Evolutionary conservation across 805 yeast genomes (phyloP).

Genomic region (Suhomyces tanzawaensis): DNA sequence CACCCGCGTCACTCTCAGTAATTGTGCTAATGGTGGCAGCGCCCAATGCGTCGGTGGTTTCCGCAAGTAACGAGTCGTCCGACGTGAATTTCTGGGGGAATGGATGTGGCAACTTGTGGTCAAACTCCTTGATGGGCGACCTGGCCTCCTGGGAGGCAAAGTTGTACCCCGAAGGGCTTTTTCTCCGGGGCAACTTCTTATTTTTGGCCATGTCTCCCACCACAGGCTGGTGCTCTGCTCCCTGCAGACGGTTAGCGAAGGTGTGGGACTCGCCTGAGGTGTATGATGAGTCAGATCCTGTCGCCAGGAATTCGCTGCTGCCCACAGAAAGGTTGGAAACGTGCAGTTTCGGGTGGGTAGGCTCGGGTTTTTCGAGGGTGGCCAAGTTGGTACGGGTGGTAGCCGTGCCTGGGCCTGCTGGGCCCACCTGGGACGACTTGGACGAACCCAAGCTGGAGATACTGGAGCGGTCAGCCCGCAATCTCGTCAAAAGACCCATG

Average conservation of each 20-base stretch:
- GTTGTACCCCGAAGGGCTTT: not conserved
- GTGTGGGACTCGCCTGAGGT: conserved; percentile 25
- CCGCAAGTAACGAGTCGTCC: conserved; percentile 2
- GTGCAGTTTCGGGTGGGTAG: conserved; percentile 13
- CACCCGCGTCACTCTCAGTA: not conserved
- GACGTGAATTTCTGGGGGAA: not conserved
- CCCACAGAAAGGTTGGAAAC: conserved; percentile 19
- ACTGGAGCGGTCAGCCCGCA: conserved; percentile 12
- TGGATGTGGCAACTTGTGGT: conserved; percentile 6
- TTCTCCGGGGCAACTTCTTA: not conserved
- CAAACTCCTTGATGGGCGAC: conserved; percentile 4
- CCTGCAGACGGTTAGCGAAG: conserved; percentile 3
- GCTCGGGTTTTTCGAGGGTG: conserved; percentile 7
- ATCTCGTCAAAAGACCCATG: conserved; percentile 24
- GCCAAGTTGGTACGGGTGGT: not conserved
- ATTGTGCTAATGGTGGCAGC: not conserved
- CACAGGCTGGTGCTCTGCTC: not conserved
- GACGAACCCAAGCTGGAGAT: conserved; percentile 2
- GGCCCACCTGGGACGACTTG: not conserved
- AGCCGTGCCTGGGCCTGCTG: not conserved
- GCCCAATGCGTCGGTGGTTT: not conserved
- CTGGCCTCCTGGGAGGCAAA: conserved; percentile 1
- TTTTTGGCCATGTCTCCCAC: not conserved
- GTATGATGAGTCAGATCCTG: conserved; percentile 29
- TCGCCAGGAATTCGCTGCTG: conserved; percentile 37